phyloP scores from a whole-genome alignment of 345 rosid genomes.

The Eutrema yunnanense region DNA sequence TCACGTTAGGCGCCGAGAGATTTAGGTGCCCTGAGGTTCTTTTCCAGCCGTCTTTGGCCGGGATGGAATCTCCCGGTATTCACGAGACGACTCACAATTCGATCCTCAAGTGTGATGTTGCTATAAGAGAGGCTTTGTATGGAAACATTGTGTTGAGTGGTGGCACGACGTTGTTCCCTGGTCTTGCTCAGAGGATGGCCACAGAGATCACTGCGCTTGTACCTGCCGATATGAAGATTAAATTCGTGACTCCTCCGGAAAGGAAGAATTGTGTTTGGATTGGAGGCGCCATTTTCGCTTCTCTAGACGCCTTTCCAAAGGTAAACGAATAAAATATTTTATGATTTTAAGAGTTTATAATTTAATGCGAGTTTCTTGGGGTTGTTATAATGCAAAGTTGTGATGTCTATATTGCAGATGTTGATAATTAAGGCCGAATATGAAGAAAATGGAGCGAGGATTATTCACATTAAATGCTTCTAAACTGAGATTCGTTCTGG shows the following conservation, averaged over 20 bases:
- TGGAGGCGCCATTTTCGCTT: slow-evolving; percentile 12
- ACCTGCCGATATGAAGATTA: slow-evolving; percentile 7
- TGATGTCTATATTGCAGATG: background rate
- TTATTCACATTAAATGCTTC: slow-evolving; percentile 1
- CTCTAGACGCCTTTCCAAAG: slow-evolving; percentile 64
- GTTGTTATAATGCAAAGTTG: background rate
- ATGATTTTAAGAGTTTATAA: background rate
- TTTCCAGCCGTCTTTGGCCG: slow-evolving; percentile 70
- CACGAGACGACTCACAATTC: slow-evolving; percentile 55
- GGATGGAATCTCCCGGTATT: slow-evolving; percentile 59
- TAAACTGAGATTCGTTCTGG: no score
- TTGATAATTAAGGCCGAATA: background rate
- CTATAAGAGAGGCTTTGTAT: slow-evolving; percentile 54
- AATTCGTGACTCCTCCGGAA: background rate
- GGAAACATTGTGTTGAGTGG: slow-evolving; percentile 49
- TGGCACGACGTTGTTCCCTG: slow-evolving; percentile 69
- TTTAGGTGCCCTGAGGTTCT: slow-evolving; percentile 80
- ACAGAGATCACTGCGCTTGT: slow-evolving; percentile 70
- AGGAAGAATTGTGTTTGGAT: slow-evolving; percentile 15
- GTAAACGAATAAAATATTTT: slow-evolving; percentile 6
- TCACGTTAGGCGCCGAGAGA: slow-evolving; percentile 64
- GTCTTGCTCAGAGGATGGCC: slow-evolving; percentile 69
- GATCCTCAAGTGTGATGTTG: slow-evolving; percentile 63
- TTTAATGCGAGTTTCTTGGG: background rate
- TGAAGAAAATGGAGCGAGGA: background rate